Percentiles rank a stretch among this genome's conserved stretches.
phyloP scores from a whole-genome alignment of 306 rosid species.

The Acacia acuminata region DNA sequence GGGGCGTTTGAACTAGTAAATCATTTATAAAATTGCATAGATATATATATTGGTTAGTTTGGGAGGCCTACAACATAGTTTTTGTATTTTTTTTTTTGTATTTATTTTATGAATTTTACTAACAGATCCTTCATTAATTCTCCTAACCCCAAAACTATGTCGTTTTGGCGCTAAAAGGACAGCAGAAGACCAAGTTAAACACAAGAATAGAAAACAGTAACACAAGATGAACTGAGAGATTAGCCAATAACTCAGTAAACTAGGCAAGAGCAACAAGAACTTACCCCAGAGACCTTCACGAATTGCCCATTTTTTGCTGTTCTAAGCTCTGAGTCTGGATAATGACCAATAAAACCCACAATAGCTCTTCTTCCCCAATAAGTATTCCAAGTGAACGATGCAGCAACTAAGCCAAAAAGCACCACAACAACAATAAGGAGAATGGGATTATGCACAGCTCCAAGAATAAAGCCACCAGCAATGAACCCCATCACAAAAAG shows the following conservation, averaged over 20 bases:
- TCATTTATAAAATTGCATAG: not conserved
- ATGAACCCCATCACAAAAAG: conserved; percentile 97
- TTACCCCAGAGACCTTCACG: conserved; percentile 98
- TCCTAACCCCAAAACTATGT: too few relatives aligned
- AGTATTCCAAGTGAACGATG: conserved; percentile 88
- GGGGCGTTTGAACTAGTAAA: not conserved
- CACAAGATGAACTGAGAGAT: conserved; percentile 12
- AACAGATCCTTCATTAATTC: too few relatives aligned
- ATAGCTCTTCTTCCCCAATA: conserved; percentile 90
- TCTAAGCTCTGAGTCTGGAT: conserved; percentile 98
- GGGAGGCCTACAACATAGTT: not conserved
- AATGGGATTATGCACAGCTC: conserved; percentile 88
- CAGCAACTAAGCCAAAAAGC: conserved; percentile 77
- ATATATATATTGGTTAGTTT: not conserved
- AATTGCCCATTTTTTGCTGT: conserved; percentile 95
- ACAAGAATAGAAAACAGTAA: not conserved
- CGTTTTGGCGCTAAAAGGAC: too few relatives aligned
- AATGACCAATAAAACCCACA: conserved; percentile 62
- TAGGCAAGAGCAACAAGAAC: conserved; percentile 39
- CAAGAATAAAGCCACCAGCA: conserved; percentile 98
- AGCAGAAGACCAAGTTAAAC: not conserved
- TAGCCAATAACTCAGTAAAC: conserved; percentile 5
- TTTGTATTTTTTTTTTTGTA: too few relatives aligned
- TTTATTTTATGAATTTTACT: too few relatives aligned
- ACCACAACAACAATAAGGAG: conserved; percentile 86